A percentile compares a stretch with the other conserved stretches of the same genome.
These are phyloP conservation scores for Nicotiana tabacum DNA, from an alignment of 257 asterid species.

Conservation along the genomic window DNA sequence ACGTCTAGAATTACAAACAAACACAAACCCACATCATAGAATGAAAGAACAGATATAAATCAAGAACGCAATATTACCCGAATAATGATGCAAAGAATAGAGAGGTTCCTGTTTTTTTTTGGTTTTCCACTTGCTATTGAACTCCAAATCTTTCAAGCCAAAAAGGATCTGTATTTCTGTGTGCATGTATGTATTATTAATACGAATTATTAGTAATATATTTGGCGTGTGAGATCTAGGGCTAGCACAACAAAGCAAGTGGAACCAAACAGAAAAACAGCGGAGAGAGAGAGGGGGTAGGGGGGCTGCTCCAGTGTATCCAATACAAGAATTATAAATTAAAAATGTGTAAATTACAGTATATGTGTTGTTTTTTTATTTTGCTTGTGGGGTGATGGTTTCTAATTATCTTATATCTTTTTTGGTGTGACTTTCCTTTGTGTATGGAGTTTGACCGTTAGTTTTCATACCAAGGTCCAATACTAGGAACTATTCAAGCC, in stretches of 20 bases:
- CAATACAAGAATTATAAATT: not conserved
- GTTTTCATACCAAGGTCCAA: not conserved
- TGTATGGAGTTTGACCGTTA: not conserved
- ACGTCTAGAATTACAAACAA: not conserved
- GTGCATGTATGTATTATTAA: constrained; percentile 6
- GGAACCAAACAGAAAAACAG: constrained; percentile 13
- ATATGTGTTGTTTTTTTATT: not conserved
- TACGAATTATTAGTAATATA: not conserved
- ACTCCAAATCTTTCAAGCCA: not conserved
- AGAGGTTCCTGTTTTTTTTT: not conserved
- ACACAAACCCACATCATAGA: not conserved
- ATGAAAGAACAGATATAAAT: not conserved
- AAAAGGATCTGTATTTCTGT: constrained; percentile 9
- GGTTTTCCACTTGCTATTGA: not conserved
- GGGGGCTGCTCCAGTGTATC: not conserved
- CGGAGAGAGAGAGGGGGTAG: not conserved
- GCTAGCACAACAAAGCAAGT: constrained; percentile 9
- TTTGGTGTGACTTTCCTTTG: not conserved
- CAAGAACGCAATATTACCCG: constrained; percentile 4
- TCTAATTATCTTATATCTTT: too few relatives aligned
- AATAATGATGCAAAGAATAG: not conserved
- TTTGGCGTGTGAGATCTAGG: constrained; percentile 12
- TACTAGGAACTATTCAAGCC: not conserved
- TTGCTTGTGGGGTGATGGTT: not conserved
- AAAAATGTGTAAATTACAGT: not conserved